Evolutionary conservation across 371 early-diverging fungal species (phyloP).

Genomic region (Cokeromyces recurvatus): DNA sequence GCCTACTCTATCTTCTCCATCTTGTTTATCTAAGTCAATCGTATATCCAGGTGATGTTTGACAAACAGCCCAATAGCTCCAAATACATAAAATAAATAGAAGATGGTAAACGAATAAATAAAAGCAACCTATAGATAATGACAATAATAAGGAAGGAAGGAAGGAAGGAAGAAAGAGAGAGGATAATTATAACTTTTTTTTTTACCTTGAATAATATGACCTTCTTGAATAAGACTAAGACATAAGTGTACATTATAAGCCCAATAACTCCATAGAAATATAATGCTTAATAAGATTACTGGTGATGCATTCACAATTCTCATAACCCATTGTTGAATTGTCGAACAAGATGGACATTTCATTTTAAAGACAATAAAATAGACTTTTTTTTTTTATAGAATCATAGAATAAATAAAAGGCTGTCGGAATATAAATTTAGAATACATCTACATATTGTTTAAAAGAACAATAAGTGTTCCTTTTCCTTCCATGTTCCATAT

Average conservation of each 20-base stretch:
- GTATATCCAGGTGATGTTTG: constrained; percentile 41
- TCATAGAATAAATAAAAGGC: too few relatives aligned
- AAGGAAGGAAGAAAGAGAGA: not conserved
- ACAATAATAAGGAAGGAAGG: not conserved
- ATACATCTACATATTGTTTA: too few relatives aligned
- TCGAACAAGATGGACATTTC: constrained; percentile 9
- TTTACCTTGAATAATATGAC: constrained; percentile 30
- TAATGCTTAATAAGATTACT: constrained; percentile 21
- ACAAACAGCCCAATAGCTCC: constrained; percentile 38
- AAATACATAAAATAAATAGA: constrained; percentile 31
- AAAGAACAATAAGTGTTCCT: too few relatives aligned
- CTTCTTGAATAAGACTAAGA: constrained; percentile 22
- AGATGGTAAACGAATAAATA: constrained; percentile 35
- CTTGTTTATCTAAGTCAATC: constrained; percentile 19
- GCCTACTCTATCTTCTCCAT: constrained; percentile 12
- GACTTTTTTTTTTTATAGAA: too few relatives aligned
- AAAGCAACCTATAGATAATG: constrained; percentile 15
- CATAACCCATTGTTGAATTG: constrained; percentile 15
- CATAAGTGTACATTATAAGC: constrained; percentile 32
- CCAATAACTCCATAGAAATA: constrained; percentile 37
- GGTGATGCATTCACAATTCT: constrained; percentile 35
- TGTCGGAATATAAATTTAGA: too few relatives aligned
- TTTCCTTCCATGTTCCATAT: too few relatives aligned
- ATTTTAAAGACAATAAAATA: too few relatives aligned
- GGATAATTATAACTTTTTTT: not conserved